Evolutionary conservation across 1,139 yeast genomes (phyloP), one percentile per base, ranked within the genome.

Genomic region (Debaryomyces fabryi): DNA sequence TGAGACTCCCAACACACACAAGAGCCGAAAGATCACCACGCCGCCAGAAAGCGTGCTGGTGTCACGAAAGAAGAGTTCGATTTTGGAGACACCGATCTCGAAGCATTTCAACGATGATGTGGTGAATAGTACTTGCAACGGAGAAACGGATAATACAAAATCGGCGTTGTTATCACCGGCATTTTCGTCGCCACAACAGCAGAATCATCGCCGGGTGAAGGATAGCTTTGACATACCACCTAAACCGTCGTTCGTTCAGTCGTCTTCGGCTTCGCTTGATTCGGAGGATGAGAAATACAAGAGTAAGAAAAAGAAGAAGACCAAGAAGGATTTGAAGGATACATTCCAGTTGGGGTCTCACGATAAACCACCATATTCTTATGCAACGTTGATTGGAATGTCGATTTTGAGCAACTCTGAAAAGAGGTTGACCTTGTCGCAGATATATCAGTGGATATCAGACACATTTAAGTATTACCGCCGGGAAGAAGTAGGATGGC

Each of bases 341-440:
- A 49, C 74, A 49, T 65, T 73, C 60, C 68, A 74, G 58, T 63
- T 74, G 47, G 63, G 67, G 62, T 78, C 86, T 55, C 55, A 68
- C 53, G 69, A 73, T 53, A 93, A 95, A 67, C 99, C 99, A 3
- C 97, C 97, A 2, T 92, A 85, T 62, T 89, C 97, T 4, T 93
- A 93, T 64, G 99, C 99, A 7, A 86, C 93, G 37, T 76, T 93
- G 53, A 93, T 93, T 53, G 98, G 97, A 4, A 86, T 93, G 85
- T 93, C 98, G 1, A 91, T 93, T 48, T 72, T 93, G 54, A 83
- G 96, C 52, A 85, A 96, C n/a, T 83, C 85, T 1, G 85, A 82
- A 25, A 84, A 90, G 51, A 82, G 83, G 59, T 78, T 95, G 47
- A 93, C 99, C 0, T 76, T 93, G 48, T 84, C 97, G 0, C 97